phyloP scores from a whole-genome alignment of 768 basidiomycete species.

The Xerocomus brunneocitrinus region DNA sequence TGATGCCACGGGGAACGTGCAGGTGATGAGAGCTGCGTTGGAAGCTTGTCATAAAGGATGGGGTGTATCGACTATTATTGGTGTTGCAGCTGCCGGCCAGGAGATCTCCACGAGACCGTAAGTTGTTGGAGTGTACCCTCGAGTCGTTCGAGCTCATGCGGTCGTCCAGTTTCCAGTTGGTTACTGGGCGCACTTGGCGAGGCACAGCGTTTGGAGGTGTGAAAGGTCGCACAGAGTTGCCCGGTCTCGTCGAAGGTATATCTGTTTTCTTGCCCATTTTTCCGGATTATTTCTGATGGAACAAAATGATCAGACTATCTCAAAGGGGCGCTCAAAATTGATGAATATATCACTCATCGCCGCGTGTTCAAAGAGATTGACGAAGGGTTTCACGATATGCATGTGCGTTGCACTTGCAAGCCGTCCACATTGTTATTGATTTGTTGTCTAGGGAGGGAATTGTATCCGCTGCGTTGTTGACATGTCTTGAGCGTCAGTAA shows the following conservation, averaged over 20 bases:
- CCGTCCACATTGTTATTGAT: constrained; percentile 1
- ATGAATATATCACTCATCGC: constrained; percentile 94
- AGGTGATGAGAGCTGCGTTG: constrained; percentile 92
- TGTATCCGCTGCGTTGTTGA: constrained; percentile 96
- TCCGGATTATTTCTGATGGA: background rate
- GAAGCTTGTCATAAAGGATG: constrained; percentile 99
- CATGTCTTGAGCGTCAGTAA: constrained; percentile 51
- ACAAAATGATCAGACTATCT: constrained; percentile 60
- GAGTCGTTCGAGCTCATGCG: constrained; percentile 4
- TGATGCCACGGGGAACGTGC: constrained; percentile 92
- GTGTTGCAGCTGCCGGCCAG: constrained; percentile 94
- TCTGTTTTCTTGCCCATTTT: background rate
- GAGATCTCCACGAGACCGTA: constrained; percentile 89
- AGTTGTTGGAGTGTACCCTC: constrained; percentile 25
- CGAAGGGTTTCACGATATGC: constrained; percentile 93
- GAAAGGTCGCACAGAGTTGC: constrained; percentile 94
- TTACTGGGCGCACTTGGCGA: constrained; percentile 92
- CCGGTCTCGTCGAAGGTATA: constrained; percentile 85
- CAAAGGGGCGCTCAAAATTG: constrained; percentile 76
- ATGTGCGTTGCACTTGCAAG: constrained; percentile 54
- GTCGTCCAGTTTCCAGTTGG: constrained; percentile 48
- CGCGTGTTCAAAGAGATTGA: constrained; percentile 72
- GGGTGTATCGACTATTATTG: constrained; percentile 95
- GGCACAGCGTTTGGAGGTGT: constrained; percentile 96
- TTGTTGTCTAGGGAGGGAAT: constrained; percentile 49